phyloP scores from a whole-genome alignment of 768 basidiomycete species.

The Gloeostereum incarnatum region DNA sequence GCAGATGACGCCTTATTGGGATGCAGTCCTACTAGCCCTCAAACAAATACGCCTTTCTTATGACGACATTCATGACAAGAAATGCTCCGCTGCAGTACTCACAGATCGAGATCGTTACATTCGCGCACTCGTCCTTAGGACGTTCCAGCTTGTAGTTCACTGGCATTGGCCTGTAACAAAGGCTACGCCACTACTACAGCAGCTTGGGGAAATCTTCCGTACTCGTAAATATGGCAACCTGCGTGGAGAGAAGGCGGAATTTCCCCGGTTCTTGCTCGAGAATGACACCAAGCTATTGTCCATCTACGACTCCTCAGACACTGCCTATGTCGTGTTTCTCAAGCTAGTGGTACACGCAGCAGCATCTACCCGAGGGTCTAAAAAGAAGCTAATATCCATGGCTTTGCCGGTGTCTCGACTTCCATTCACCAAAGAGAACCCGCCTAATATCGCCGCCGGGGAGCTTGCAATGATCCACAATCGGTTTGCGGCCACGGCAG shows the following conservation, averaged over 20 bases:
- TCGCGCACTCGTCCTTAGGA: conserved; percentile 58
- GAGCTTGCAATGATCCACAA: too few relatives aligned
- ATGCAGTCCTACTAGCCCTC: conserved; percentile 47
- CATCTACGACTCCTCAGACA: conserved; percentile 44
- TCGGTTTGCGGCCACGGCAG: too few relatives aligned
- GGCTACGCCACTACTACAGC: conserved; percentile 47
- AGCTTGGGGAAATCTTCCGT: conserved; percentile 65
- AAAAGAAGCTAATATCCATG: too few relatives aligned
- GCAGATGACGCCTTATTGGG: conserved; percentile 55
- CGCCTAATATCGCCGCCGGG: too few relatives aligned
- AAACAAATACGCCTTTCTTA: conserved; percentile 47
- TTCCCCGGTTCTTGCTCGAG: conserved; percentile 60
- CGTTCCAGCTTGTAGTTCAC: conserved; percentile 58
- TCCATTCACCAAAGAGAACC: too few relatives aligned
- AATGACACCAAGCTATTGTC: conserved; percentile 45
- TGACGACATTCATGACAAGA: conserved; percentile 31
- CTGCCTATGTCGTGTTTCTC: conserved; percentile 71
- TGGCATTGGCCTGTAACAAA: conserved; percentile 72
- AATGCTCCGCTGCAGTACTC: conserved; percentile 24
- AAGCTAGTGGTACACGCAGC: conserved; percentile 78
- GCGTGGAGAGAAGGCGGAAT: conserved; percentile 47
- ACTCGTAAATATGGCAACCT: conserved; percentile 72
- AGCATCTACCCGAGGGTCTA: too few relatives aligned
- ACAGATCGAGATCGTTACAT: conserved; percentile 64
- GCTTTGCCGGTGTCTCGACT: too few relatives aligned